Evolutionary conservation across 2,329 filamentous ascomycete species (phyloP).

Genomic region (Arachnomyces sp.): DNA sequence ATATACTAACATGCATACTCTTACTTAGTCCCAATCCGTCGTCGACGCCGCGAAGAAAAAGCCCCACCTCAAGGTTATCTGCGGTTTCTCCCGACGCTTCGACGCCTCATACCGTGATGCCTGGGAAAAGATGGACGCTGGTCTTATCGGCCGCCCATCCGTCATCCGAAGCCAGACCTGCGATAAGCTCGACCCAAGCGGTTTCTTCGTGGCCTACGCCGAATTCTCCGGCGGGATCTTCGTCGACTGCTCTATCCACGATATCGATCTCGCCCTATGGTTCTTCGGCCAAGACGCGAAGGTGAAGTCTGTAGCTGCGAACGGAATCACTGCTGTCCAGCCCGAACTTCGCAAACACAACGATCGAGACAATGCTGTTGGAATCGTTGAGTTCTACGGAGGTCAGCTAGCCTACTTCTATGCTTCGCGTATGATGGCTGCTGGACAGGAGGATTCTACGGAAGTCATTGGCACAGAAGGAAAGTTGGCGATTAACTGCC

Average conservation of each 20-base stretch:
- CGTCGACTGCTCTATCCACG: slow-evolving; percentile 63
- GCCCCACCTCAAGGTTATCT: slow-evolving; percentile 57
- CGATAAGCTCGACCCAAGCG: slow-evolving; percentile 56
- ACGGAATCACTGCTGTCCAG: slow-evolving; percentile 52
- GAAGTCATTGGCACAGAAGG: slow-evolving; percentile 60
- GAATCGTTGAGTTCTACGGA: slow-evolving; percentile 57
- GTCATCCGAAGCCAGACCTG: slow-evolving; percentile 59
- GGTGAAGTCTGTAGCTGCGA: slow-evolving; percentile 49
- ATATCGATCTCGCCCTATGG: slow-evolving; percentile 59
- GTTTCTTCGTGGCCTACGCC: slow-evolving; percentile 62
- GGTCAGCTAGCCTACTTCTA: slow-evolving; percentile 59
- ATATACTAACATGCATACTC: background rate
- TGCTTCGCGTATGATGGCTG: slow-evolving; percentile 57
- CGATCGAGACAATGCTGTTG: slow-evolving; percentile 56
- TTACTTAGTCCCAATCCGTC: slow-evolving; percentile 48
- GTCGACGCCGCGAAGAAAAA: slow-evolving; percentile 48
- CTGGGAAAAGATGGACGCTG: slow-evolving; percentile 42
- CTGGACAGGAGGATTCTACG: slow-evolving; percentile 58
- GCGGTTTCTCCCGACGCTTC: slow-evolving; percentile 59
- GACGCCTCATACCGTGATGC: slow-evolving; percentile 58
- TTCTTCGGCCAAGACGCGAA: slow-evolving; percentile 49
- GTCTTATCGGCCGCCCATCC: slow-evolving; percentile 51
- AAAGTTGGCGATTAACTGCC: slow-evolving; percentile 53
- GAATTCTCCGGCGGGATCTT: slow-evolving; percentile 60
- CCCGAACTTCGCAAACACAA: slow-evolving; percentile 50